Conservation (phyloP, 169 alveolate genomes). For the Blepharisma undulans region DNA sequence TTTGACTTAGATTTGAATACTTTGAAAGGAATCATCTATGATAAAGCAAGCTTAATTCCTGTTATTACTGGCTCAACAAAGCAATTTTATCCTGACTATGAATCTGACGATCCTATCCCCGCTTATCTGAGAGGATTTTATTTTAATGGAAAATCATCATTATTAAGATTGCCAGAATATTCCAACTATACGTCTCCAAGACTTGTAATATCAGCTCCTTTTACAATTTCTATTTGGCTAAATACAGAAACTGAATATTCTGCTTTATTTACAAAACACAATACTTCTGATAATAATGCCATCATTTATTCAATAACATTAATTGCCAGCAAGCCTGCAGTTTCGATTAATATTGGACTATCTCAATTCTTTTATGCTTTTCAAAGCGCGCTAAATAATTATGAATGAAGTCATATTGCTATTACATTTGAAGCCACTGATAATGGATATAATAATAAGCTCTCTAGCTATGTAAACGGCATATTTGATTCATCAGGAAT, state of each 20-base stretch:
- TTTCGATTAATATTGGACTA: background rate
- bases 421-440: background rate
- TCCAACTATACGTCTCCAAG: background rate
- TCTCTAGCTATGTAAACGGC: background rate
- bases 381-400: background rate
- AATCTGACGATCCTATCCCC: background rate
- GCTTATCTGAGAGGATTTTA: background rate
- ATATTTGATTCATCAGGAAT: background rate
- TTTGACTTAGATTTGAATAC: background rate
- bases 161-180: background rate
- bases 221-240: background rate
- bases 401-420: background rate
- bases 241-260: background rate
- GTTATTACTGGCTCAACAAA: background rate
- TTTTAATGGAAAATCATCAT: slow-evolving; percentile 1
- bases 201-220: background rate
- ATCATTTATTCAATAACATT: no score
- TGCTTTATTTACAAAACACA: background rate
- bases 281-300: background rate
- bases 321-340: background rate
- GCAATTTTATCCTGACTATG: background rate
- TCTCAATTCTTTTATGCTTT: no score
- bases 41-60: background rate
- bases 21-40: background rate
- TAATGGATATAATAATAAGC: background rate